These are phyloP conservation scores for Dothideomycetes sp. DNA, from an alignment of 2,329 filamentous ascomycete species.

Conservation along the genomic window DNA sequence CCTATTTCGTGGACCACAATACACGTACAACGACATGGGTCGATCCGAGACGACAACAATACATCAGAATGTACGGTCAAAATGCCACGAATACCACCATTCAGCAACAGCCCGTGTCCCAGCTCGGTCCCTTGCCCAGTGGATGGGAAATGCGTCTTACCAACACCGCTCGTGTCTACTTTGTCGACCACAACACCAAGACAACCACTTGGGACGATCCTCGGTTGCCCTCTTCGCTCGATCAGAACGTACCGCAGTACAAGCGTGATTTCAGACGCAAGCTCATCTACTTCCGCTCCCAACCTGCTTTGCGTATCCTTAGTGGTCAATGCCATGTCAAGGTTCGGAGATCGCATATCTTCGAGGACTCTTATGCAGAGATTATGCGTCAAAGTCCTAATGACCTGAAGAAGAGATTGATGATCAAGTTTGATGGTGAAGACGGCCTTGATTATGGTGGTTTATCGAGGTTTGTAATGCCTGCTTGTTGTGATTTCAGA, in stretches of 20 bases:
- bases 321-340: slow-evolving; percentile 98
- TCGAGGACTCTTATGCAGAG: slow-evolving; percentile 97
- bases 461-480: slow-evolving; percentile 57
- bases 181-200: slow-evolving; percentile 99
- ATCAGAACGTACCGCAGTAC: slow-evolving; percentile 98
- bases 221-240: slow-evolving; percentile 82
- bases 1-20: slow-evolving; percentile 98
- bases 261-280: slow-evolving; percentile 98
- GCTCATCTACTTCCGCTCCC: slow-evolving; percentile 97
- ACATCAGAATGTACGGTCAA: slow-evolving; percentile 95
- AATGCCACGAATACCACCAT: slow-evolving; percentile 74
- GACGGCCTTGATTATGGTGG: slow-evolving; percentile 97
- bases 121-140: slow-evolving; percentile 86
- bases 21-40: slow-evolving; percentile 98
- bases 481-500: background rate
- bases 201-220: slow-evolving; percentile 99
- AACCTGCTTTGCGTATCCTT: slow-evolving; percentile 88
- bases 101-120: slow-evolving; percentile 94
- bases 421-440: slow-evolving; percentile 99
- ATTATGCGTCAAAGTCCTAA: slow-evolving; percentile 94
- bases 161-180: slow-evolving; percentile 95
- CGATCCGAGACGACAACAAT: slow-evolving; percentile 91
- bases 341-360: slow-evolving; percentile 90
- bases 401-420: slow-evolving; percentile 93
- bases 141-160: slow-evolving; percentile 99